Evolutionary conservation across 108 stramenopile genomes (phyloP), one percentile per base, ranked within the genome.

Genomic region (Conticribra weissflogii): DNA sequence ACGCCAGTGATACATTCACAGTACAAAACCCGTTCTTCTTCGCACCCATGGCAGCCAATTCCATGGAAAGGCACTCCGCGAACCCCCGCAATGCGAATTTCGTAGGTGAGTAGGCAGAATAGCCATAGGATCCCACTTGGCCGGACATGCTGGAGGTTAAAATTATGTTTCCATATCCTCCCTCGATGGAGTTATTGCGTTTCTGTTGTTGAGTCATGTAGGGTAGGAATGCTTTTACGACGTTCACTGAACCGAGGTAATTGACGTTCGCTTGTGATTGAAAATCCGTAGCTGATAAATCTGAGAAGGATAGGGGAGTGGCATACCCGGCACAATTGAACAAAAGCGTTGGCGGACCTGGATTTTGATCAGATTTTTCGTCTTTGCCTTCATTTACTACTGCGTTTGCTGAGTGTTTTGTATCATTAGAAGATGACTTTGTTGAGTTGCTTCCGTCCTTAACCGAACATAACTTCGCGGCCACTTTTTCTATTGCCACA

Each of bases 41-140:
- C 24, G 54, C 45, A 15, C 51, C 63, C 31, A 47, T 53, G 16
- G 79, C 75, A 12, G 70, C 48, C 60, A 94, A 75, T 78, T 97
- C 96, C 73, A 86, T 81, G 24, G 85, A 80, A 45, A 97, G 66
- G 33, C 71, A 64, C 34, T 97, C 93, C 47, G 94, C 89, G 73
- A 94, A 87, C 34, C 92, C 93, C 17, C 88, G 70, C 44, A 97
- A 24, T 17, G 96, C 96, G 72, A 82, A 91, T 62, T 97, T 97
- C 51, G 90, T 86, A 3, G 96, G 88, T 22, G 82, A 57, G 60
- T 97, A 97, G 16, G 94, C 85, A 19, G 89, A 70, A 67, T 91
- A 95, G 9, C 96, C 95, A 78, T 81, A 93, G 0, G 94, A 79
- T 8, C 92, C 95, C 3, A 86, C 55, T 74, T 94, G 92, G 0